Percentiles rank a stretch among this genome's conserved stretches.
Conservation (phyloP, 192 early-diverging fungal genomes). For the Haplosporangium gracile region DNA sequence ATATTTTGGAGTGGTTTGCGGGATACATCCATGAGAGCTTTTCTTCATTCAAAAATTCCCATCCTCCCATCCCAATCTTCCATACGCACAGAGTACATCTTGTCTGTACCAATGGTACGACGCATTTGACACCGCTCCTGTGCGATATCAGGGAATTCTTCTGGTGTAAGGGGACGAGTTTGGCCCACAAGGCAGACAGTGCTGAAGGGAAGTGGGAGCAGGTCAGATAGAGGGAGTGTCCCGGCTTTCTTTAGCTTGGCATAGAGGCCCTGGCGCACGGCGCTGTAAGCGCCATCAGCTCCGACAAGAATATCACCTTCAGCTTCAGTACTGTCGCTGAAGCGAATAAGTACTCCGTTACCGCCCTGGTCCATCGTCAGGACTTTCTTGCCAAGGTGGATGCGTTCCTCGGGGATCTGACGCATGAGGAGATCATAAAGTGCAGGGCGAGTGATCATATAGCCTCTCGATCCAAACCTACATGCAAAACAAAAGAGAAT, state of each 20-base stretch:
- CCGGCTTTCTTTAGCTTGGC: not conserved
- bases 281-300: conserved; percentile 41
- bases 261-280: conserved; percentile 20
- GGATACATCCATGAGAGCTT: not conserved
- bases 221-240: not conserved
- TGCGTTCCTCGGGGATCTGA: not conserved
- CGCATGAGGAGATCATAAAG: conserved; percentile 9
- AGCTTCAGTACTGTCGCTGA: conserved; percentile 8
- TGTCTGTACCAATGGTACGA: not conserved
- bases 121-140: not conserved
- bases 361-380: conserved; percentile 6
- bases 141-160: not conserved
- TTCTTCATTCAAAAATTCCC: not conserved
- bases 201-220: not conserved
- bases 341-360: conserved; percentile 25
- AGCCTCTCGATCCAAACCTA: conserved; percentile 2
- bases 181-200: conserved; percentile 18
- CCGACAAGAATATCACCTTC: conserved; percentile 47
- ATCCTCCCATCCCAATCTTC: not conserved
- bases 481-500: not conserved
- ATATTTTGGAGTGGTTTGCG: not conserved
- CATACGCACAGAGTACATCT: conserved; percentile 9
- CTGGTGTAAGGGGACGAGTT: conserved; percentile 5
- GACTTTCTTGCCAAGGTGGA: conserved; percentile 26
- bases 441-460: conserved; percentile 4